Conservation (phyloP, 1,284 basidiomycete species). For the Cryptococcus hybrid region DNA sequence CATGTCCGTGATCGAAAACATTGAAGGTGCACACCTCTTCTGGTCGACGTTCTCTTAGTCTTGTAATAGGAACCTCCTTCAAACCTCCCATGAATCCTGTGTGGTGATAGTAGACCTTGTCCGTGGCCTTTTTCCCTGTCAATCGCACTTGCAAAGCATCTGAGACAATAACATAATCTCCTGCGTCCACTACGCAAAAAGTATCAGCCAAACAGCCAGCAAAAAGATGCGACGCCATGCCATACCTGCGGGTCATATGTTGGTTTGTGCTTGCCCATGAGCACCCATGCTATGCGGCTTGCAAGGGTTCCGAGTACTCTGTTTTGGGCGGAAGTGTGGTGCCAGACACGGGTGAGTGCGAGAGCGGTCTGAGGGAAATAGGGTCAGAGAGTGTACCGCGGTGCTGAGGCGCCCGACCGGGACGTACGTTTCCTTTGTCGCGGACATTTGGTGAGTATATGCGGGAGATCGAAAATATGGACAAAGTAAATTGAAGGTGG, state of each 20-base stretch:
- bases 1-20: background rate
- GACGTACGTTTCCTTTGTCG: slow-evolving; percentile 25
- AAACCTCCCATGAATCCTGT: slow-evolving; percentile 92
- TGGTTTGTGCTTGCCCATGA: slow-evolving; percentile 99
- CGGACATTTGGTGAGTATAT: slow-evolving; percentile 19
- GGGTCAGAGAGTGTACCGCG: too few relatives aligned
- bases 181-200: slow-evolving; percentile 70
- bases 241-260: slow-evolving; percentile 83
- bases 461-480: background rate
- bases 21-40: slow-evolving; percentile 60
- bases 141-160: slow-evolving; percentile 82
- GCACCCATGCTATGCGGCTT: slow-evolving; percentile 84
- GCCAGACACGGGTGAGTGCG: slow-evolving; percentile 92
- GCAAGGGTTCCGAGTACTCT: slow-evolving; percentile 90
- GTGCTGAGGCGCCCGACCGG: too few relatives aligned
- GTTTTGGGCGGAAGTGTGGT: slow-evolving; percentile 87
- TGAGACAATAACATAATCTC: slow-evolving; percentile 97
- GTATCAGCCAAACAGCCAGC: background rate
- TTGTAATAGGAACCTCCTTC: slow-evolving; percentile 81
- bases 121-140: slow-evolving; percentile 84
- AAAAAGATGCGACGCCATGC: slow-evolving; percentile 28
- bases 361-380: slow-evolving; percentile 71
- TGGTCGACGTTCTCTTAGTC: slow-evolving; percentile 79
- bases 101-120: slow-evolving; percentile 86
- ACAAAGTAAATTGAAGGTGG: background rate